Percentiles rank a stretch among this genome's conserved stretches.
Evolutionary conservation across 2,329 filamentous ascomycete species (phyloP).

Genomic region (Paraphoma sp.): DNA sequence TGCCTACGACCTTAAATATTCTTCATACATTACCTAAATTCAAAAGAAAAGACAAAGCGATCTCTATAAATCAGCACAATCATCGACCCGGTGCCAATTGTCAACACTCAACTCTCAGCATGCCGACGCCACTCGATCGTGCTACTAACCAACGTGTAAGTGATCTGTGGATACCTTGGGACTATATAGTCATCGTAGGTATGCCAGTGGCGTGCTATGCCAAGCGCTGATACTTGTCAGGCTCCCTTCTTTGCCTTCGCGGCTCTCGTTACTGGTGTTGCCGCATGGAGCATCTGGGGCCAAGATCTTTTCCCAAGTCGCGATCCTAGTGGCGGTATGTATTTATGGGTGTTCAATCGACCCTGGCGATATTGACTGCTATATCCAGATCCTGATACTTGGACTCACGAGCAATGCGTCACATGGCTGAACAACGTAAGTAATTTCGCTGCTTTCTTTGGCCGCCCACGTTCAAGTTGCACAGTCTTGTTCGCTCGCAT

Average conservation of each 20-base stretch:
- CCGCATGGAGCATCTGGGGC: conserved; percentile 85
- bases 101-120: conserved; percentile 27
- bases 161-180: conserved; percentile 22
- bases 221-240: conserved; percentile 18
- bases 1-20: conserved; percentile 3
- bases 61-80: neutral
- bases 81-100: neutral
- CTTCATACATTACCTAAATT: neutral
- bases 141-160: conserved; percentile 54
- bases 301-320: conserved; percentile 80
- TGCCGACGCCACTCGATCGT: conserved; percentile 59
- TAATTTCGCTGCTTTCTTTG: conserved; percentile 17
- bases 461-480: neutral
- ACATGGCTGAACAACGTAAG: conserved; percentile 82
- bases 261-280: conserved; percentile 79
- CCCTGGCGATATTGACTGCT: neutral
- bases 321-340: conserved; percentile 78
- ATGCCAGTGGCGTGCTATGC: conserved; percentile 1
- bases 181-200: conserved; percentile 31
- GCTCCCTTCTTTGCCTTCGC: conserved; percentile 65
- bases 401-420: conserved; percentile 81
- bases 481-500: too few relatives aligned
- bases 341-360: neutral
- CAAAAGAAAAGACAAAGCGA: neutral
- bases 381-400: conserved; percentile 66